A percentile compares a stretch with the other conserved stretches of the same genome.
Evolutionary conservation across 495 filamentous ascomycete genomes (phyloP).

Genomic region (Hypoxylon lienhwacheense): DNA sequence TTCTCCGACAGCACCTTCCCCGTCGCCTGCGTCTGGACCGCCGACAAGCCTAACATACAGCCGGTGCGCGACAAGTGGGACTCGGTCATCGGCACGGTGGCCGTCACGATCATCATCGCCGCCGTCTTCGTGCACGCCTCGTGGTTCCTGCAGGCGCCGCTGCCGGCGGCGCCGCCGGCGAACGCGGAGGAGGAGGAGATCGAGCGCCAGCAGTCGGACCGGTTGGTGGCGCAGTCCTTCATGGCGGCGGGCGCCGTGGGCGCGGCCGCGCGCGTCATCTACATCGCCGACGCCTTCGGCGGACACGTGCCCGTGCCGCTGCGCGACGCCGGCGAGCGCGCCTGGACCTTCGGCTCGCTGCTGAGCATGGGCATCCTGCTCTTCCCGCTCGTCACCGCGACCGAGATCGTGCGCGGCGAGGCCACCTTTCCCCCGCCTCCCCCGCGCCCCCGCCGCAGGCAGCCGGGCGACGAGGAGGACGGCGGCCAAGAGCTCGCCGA

Average conservation of each 20-base stretch:
- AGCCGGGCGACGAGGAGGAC: conserved; percentile 25
- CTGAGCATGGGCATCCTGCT: conserved; percentile 56
- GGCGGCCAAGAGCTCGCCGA: conserved; percentile 17
- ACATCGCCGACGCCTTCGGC: conserved; percentile 59
- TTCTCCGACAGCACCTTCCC: conserved; percentile 52
- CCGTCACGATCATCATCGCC: conserved; percentile 52
- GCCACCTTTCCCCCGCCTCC: too few relatives aligned
- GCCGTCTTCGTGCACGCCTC: conserved; percentile 54
- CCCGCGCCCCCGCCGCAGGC: conserved; percentile 44
- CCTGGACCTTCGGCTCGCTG: conserved; percentile 62
- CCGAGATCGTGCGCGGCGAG: conserved; percentile 60
- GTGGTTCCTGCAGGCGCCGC: conserved; percentile 59
- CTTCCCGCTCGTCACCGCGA: conserved; percentile 54
- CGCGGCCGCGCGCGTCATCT: conserved; percentile 52
- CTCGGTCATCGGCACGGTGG: conserved; percentile 55
- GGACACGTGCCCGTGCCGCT: conserved; percentile 43
- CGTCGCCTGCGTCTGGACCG: conserved; percentile 56
- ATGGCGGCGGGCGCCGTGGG: conserved; percentile 54
- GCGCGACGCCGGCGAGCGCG: conserved; percentile 52
- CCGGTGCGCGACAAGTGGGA: conserved; percentile 39
- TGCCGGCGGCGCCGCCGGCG: conserved; percentile 43
- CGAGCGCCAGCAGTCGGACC: too few relatives aligned
- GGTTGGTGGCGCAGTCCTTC: conserved; percentile 49
- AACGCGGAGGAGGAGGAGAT: too few relatives aligned
- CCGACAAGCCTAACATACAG: conserved; percentile 8